Percentiles rank a stretch among this genome's conserved stretches.
Evolutionary conservation across 2,329 filamentous ascomycete genomes (phyloP).

Genomic region (Fusarium lateritium): DNA sequence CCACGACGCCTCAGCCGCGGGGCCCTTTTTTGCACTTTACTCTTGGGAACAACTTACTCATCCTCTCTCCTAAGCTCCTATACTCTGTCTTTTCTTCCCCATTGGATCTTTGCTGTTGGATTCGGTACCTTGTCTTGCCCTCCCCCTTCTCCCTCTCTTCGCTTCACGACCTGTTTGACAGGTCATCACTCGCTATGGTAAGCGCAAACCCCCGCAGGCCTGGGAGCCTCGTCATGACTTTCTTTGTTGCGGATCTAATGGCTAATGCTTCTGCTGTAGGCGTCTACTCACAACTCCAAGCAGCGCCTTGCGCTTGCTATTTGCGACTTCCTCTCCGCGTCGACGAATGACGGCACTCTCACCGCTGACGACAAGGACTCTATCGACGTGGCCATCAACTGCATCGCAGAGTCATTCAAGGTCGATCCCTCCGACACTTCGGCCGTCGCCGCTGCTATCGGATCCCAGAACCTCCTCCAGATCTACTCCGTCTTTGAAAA

Average conservation of each 20-base stretch:
- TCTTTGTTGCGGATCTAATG: neutral
- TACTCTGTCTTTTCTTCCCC: conserved; percentile 1
- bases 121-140: neutral
- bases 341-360: conserved; percentile 89
- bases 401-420: conserved; percentile 95
- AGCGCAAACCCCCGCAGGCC: conserved; percentile 24
- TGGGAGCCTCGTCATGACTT: conserved; percentile 20
- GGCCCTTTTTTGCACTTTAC: conserved; percentile 35
- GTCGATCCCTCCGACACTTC: conserved; percentile 85
- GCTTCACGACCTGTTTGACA: conserved; percentile 18
- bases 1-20: conserved; percentile 44
- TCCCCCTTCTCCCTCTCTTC: neutral
- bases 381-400: conserved; percentile 93
- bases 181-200: conserved; percentile 32
- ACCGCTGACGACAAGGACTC: conserved; percentile 90
- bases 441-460: conserved; percentile 82
- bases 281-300: conserved; percentile 64
- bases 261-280: conserved; percentile 27
- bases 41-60: conserved; percentile 21
- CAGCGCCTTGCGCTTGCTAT: conserved; percentile 97
- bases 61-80: conserved; percentile 16
- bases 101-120: conserved; percentile 22
- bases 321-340: conserved; percentile 92
- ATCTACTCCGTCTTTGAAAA: conserved; percentile 99
- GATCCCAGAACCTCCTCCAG: conserved; percentile 87